Percentiles rank a stretch among this genome's conserved stretches.
phyloP scores from a whole-genome alignment of 208 protist genomes.

The Trypanosoma platydactyli region DNA sequence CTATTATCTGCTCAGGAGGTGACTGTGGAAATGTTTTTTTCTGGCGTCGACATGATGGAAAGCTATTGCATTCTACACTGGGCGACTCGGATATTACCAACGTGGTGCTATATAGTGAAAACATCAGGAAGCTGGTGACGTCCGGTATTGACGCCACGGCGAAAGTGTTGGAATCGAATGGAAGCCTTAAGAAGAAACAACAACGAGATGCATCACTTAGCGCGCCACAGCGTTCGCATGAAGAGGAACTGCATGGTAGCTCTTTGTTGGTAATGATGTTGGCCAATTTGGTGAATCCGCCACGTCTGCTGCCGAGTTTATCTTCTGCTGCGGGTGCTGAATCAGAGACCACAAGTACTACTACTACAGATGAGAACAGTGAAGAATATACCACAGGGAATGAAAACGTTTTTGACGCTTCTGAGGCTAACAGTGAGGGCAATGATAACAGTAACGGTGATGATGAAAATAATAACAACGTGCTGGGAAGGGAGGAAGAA shows the following conservation, averaged over 20 bases:
- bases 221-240: background rate
- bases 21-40: conserved; percentile 53
- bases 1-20: conserved; percentile 47
- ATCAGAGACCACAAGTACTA: too few species aligned
- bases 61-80: conserved; percentile 34
- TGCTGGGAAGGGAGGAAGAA: conserved; percentile 6
- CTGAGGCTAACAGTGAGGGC: background rate
- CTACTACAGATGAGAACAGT: too few species aligned
- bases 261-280: background rate
- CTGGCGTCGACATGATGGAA: conserved; percentile 36
- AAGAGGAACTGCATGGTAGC: background rate
- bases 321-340: too few species aligned
- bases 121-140: conserved; percentile 22
- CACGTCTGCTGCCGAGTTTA: too few species aligned
- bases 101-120: conserved; percentile 36
- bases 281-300: background rate
- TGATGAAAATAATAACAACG: conserved; percentile 15
- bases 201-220: too few species aligned
- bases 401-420: too few species aligned
- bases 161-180: conserved; percentile 36
- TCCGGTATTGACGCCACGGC: conserved; percentile 49
- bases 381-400: too few species aligned
- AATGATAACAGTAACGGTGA: conserved; percentile 2
- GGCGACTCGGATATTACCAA: conserved; percentile 50
- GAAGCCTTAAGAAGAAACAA: background rate